A percentile compares a stretch with the other conserved stretches of the same genome.
Conservation (phyloP, 208 protist genomes). For the Leishmania lainsoni region DNA sequence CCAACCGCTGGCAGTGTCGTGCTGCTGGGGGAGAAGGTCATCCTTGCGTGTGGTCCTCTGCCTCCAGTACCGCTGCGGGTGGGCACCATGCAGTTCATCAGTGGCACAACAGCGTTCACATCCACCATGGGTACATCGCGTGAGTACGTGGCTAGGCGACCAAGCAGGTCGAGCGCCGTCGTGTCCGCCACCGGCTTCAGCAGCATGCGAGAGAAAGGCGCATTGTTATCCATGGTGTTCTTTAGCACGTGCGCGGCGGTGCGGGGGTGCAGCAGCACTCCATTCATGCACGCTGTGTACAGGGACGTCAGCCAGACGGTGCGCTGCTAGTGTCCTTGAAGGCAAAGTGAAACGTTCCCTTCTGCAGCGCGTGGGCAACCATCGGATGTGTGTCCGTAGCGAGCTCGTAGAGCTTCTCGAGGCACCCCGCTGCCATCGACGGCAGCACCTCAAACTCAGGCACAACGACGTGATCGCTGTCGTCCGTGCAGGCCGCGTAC, state of each 20-base stretch:
- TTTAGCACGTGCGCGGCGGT: conserved; percentile 54
- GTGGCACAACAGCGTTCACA: conserved; percentile 70
- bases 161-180: conserved; percentile 55
- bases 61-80: background rate
- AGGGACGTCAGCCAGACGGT: conserved; percentile 38
- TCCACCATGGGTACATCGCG: conserved; percentile 71
- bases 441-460: conserved; percentile 81
- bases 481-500: conserved; percentile 48
- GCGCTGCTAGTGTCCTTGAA: conserved; percentile 6
- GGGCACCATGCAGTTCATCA: conserved; percentile 40
- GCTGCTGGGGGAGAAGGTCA: background rate
- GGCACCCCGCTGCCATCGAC: conserved; percentile 68
- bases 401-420: conserved; percentile 70
- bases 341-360: conserved; percentile 45
- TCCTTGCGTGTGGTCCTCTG: background rate
- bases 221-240: conserved; percentile 78
- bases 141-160: conserved; percentile 27
- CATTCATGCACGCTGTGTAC: conserved; percentile 76
- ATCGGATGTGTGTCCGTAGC: conserved; percentile 70
- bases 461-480: conserved; percentile 66
- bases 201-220: conserved; percentile 62
- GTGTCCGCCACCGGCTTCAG: conserved; percentile 72
- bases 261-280: conserved; percentile 76
- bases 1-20: background rate
- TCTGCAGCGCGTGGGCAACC: conserved; percentile 48